phyloP scores from a whole-genome alignment of 1,284 basidiomycete genomes.

The Cutaneotrichosporon cyanovorans region DNA sequence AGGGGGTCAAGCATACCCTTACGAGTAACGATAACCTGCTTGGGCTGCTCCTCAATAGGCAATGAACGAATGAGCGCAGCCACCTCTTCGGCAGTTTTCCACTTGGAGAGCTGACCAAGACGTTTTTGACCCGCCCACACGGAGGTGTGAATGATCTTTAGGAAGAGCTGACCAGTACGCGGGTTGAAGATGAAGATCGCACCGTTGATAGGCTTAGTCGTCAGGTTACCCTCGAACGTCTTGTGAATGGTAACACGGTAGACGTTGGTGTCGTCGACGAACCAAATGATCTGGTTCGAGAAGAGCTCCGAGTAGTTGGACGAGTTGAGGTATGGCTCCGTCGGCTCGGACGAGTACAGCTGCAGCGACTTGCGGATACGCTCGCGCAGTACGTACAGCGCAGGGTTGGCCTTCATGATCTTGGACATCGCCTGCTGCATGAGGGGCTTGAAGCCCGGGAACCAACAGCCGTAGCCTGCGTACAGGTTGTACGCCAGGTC shows the following conservation, averaged over 20 bases:
- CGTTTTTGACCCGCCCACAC: conserved; percentile 99
- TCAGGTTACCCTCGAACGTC: conserved; percentile 99
- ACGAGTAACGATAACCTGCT: conserved; percentile 97
- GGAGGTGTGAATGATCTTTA: conserved; percentile 99
- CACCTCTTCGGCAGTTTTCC: conserved; percentile 97
- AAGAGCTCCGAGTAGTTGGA: conserved; percentile 91
- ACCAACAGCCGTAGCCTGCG: conserved; percentile 99
- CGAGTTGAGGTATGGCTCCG: conserved; percentile 90
- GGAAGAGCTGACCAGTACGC: conserved; percentile 92
- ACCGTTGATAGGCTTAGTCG: conserved; percentile 99
- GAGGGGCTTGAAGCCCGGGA: conserved; percentile 96
- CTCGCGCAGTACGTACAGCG: conserved; percentile 94
- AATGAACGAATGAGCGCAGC: conserved; percentile 93
- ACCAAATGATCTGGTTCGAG: conserved; percentile 99
- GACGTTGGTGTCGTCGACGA: conserved; percentile 98
- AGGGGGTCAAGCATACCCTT: conserved; percentile 99
- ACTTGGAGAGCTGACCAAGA: conserved; percentile 97
- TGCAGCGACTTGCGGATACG: conserved; percentile 98
- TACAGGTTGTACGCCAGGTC: conserved; percentile 94
- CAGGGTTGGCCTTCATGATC: conserved; percentile 79
- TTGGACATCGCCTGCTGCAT: conserved; percentile 99
- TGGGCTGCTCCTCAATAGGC: conserved; percentile 98
- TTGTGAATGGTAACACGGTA: conserved; percentile 99
- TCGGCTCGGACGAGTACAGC: conserved; percentile 97
- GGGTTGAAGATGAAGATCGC: conserved; percentile 99